Base-by-base conservation (phyloP, 768 basidiomycete species). In the Pisolithus marmoratus region DNA sequence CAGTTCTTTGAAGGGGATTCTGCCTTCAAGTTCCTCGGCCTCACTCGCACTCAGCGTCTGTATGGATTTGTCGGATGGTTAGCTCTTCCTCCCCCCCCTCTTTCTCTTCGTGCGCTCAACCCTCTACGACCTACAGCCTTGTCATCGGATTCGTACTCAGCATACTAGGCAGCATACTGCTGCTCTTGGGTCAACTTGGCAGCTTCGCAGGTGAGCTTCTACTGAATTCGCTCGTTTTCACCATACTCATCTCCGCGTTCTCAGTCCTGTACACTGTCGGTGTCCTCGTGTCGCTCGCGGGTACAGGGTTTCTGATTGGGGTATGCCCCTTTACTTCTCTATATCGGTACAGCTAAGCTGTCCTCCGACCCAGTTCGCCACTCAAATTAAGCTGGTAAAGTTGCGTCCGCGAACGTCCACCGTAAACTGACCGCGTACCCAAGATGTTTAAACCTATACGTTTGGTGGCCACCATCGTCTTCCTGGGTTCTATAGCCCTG, bases 401-500 rank as follows among this genome's bases (percentile, higher is more conserved):
- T 19, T 26, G 42, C 34, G 24, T 34, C 22, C 3, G 1, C 38
- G 4, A 11, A 42, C 41, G 27, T 40, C 27, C n/a, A 27, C 22
- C 34, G 1, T 5, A 20, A 6, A 52, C 55, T 5, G 50, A 29
- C 47, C 14, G 15, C 5, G 7, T 0, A 7, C 9, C 48, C 6
- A 58, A 93, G 91, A 94, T 94, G 93, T 95, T 95, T 79, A 94
- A 94, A 69, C 89, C 92, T 46, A 81, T 95, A 20, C 90, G 94
- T 48, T 70, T 95, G 6, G 70, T 90, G 19, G 93, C 94, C 2
- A 83, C 90, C 2, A 66, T 93, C 53, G 63, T 94, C 34, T 82
- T 95, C 65, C 65, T 97, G 12, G 87, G 69, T 1, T 83, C 86
- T 15, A 90, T 96, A 55, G 86, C 68, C 8, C 79, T 95, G 55